Evolutionary conservation across 768 basidiomycete genomes (phyloP), one percentile per base, ranked within the genome.

Genomic region (Hygrophorus pudorinus): DNA sequence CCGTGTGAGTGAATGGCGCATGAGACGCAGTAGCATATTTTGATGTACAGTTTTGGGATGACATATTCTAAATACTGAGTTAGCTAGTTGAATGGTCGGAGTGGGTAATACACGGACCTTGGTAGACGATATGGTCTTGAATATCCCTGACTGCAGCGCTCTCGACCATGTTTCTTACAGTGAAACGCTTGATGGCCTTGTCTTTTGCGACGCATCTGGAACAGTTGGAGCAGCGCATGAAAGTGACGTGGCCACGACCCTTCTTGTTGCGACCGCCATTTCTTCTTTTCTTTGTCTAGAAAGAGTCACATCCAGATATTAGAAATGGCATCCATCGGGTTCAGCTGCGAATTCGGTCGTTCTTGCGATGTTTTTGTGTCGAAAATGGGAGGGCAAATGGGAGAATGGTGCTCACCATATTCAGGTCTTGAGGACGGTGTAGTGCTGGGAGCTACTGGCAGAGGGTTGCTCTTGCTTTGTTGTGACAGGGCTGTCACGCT

Each of bases 141-240:
- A 99, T 86, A 72, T 99, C 96, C 52, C 93, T 77, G 55, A 97
- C 89, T 44, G 94, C 94, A 36, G 96, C 96, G 60, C 88, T 88
- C 78, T 98, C 94, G 47, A 99, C 92, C 89, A 98, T 98, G 81
- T 99, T 99, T 69, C 92, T 81, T 60, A 98, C 94, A 31, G 93
- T 96, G 79, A 94, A 94, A 42, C 96, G 78, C 75, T 96, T 96
- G 84, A 98, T 96, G 54, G 94, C 94, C 79, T 98, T 98, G 76
- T 98, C 94, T 77, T 98, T 98, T 56, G 75, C 84, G 47, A 96
- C 92, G 64, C 89, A 92, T 56, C 96, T 87, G 61, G 90, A 90
- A 79, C 96, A 99, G 81, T 99, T 99, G 55, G 92, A 93, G 78
- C 96, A 99, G 59, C 96, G 86, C 62, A 99, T 78, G 65, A 87